Evolutionary conservation across 495 filamentous ascomycete species (phyloP).

Genomic region (Xylaria curta): DNA sequence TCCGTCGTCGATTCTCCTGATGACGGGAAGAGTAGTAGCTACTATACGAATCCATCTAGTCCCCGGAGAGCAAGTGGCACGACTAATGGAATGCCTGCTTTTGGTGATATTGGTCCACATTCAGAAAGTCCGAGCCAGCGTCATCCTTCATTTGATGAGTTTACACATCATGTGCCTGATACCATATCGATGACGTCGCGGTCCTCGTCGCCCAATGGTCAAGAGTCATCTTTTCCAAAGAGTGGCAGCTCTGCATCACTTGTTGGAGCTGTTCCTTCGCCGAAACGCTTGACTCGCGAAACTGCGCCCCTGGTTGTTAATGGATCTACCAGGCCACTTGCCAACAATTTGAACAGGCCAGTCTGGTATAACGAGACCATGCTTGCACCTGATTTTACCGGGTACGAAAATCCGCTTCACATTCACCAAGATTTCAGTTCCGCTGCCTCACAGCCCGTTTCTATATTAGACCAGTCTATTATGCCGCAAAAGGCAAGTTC

Average conservation of each 20-base stretch:
- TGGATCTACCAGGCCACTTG: constrained; percentile 45
- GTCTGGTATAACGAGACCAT: constrained; percentile 36
- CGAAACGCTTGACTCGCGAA: constrained; percentile 40
- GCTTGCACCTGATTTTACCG: constrained; percentile 32
- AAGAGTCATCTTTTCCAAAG: constrained; percentile 51
- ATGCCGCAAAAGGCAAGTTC: constrained; percentile 35
- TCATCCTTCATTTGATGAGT: constrained; percentile 56
- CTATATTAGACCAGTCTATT: constrained; percentile 28
- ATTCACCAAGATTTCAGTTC: constrained; percentile 44
- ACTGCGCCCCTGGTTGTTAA: constrained; percentile 54
- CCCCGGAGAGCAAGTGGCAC: constrained; percentile 40
- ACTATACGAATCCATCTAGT: constrained; percentile 42
- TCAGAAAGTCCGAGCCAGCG: constrained; percentile 43
- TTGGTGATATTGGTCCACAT: constrained; percentile 50
- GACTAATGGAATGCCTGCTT: constrained; percentile 48
- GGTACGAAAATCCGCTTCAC: constrained; percentile 50
- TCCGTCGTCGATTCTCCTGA: constrained; percentile 46
- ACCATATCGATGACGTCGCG: constrained; percentile 57
- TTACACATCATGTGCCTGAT: constrained; percentile 58
- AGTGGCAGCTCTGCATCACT: constrained; percentile 50
- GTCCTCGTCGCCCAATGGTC: constrained; percentile 61
- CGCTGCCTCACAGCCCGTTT: constrained; percentile 31
- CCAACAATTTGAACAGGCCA: constrained; percentile 34
- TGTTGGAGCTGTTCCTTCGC: constrained; percentile 41
- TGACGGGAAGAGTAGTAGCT: constrained; percentile 42